Conservation (phyloP, 306 rosid species). For the Gastrolobium villosum region DNA sequence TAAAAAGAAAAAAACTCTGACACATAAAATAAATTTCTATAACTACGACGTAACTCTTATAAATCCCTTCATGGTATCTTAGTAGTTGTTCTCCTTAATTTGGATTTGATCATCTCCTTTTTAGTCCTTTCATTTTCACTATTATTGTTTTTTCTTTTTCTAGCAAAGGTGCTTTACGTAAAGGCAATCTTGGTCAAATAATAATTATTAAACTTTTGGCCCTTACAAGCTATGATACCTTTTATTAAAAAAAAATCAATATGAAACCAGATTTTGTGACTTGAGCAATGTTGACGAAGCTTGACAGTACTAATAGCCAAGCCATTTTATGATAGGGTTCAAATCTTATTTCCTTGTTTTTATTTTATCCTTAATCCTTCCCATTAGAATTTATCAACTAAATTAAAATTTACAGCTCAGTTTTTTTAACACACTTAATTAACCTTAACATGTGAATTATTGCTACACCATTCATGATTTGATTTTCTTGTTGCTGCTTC, state of each 20-base stretch:
- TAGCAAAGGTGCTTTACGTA: slow-evolving; percentile 36
- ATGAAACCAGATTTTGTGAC: no score
- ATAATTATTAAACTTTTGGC: background rate
- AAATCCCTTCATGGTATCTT: slow-evolving; percentile 1
- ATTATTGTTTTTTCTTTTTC: slow-evolving; percentile 22
- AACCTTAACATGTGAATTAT: background rate
- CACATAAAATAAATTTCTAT: no score
- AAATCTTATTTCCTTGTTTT: background rate
- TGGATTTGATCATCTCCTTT: slow-evolving; percentile 33
- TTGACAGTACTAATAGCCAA: no score
- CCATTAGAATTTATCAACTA: background rate
- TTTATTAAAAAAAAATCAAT: background rate
- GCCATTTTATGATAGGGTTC: no score
- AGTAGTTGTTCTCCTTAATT: slow-evolving; percentile 1
- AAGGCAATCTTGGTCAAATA: slow-evolving; percentile 31
- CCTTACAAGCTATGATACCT: background rate
- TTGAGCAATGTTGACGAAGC: no score
- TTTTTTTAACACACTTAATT: background rate
- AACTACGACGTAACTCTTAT: no score
- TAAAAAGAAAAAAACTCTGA: no score
- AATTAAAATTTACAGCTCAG: slow-evolving; percentile 2
- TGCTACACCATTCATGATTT: background rate
- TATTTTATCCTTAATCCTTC: background rate
- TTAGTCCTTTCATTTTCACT: slow-evolving; percentile 41
- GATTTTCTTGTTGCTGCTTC: slow-evolving; percentile 13